A percentile compares a stretch with the other conserved stretches of the same genome.
These are phyloP conservation scores for Thamnidium elegans DNA, from an alignment of 192 early-diverging fungal genomes.

Conservation along the genomic window DNA sequence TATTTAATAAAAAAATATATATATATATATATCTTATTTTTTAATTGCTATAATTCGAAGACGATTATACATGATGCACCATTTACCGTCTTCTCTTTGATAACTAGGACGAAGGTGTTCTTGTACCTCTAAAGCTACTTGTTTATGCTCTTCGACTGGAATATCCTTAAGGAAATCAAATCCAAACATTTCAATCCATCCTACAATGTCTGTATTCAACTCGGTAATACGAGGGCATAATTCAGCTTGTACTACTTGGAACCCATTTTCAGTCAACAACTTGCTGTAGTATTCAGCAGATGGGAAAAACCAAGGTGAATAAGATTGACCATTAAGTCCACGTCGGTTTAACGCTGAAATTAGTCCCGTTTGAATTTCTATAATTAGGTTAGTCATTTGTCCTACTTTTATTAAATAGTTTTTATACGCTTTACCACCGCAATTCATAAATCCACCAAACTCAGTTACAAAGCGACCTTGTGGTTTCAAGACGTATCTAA, in stretches of 20 bases:
- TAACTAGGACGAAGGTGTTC: constrained; percentile 24
- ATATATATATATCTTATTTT: neutral
- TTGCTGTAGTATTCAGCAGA: constrained; percentile 44
- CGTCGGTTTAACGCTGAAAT: constrained; percentile 43
- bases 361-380: constrained; percentile 35
- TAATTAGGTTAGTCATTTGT: constrained; percentile 28
- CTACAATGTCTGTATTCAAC: constrained; percentile 52
- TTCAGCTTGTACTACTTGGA: constrained; percentile 43
- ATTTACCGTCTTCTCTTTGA: constrained; percentile 34
- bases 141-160: constrained; percentile 22
- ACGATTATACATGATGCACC: constrained; percentile 35
- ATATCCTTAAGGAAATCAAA: constrained; percentile 56
- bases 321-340: constrained; percentile 35
- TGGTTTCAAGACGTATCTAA: constrained; percentile 48
- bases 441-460: constrained; percentile 51
- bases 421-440: constrained; percentile 13
- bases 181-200: constrained; percentile 69
- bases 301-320: constrained; percentile 49
- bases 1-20: neutral
- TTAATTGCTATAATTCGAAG: constrained; percentile 29
- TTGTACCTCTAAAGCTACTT: constrained; percentile 27
- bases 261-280: constrained; percentile 50
- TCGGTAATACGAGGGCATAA: constrained; percentile 53
- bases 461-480: constrained; percentile 62
- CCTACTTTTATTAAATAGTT: neutral